phyloP scores from a whole-genome alignment of 2,329 filamentous ascomycete genomes.

The Thermoascus crustaceus region DNA sequence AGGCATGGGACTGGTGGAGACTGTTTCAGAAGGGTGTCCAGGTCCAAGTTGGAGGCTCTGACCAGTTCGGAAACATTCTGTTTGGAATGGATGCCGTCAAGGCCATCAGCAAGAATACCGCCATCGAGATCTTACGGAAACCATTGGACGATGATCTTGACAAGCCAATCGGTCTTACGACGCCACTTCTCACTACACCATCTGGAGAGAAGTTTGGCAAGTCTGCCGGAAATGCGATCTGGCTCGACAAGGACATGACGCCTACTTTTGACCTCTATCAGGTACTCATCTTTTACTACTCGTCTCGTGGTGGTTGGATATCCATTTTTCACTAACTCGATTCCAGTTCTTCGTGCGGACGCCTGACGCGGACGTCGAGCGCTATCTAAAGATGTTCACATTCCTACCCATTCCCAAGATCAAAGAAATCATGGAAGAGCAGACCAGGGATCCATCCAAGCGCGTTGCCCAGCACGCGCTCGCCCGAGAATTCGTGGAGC shows the following conservation, averaged over 20 bases:
- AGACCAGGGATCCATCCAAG: slow-evolving; percentile 59
- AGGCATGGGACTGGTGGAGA: slow-evolving; percentile 95
- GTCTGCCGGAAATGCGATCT: slow-evolving; percentile 85
- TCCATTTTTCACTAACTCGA: too few relatives aligned
- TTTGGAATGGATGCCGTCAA: slow-evolving; percentile 82
- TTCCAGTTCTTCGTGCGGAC: slow-evolving; percentile 72
- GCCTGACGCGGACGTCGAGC: slow-evolving; percentile 71
- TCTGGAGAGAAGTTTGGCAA: slow-evolving; percentile 91
- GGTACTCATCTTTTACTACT: slow-evolving; percentile 24
- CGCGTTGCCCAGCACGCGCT: slow-evolving; percentile 75
- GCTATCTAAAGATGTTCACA: slow-evolving; percentile 80
- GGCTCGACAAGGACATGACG: slow-evolving; percentile 78
- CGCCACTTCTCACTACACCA: slow-evolving; percentile 77
- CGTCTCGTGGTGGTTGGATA: neutral
- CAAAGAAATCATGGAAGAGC: slow-evolving; percentile 56
- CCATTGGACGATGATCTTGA: slow-evolving; percentile 29
- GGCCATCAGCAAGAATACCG: slow-evolving; percentile 51
- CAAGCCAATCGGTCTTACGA: slow-evolving; percentile 74
- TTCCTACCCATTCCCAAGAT: slow-evolving; percentile 72
- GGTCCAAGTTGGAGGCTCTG: slow-evolving; percentile 87
- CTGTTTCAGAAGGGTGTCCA: slow-evolving; percentile 66
- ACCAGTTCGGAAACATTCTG: slow-evolving; percentile 94
- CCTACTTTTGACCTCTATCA: slow-evolving; percentile 77
- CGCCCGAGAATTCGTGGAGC: slow-evolving; percentile 69
- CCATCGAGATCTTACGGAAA: slow-evolving; percentile 29